Percentiles rank a stretch among this genome's conserved stretches.
Evolutionary conservation across 805 yeast genomes (phyloP).

Genomic region (Naumovozyma baii): DNA sequence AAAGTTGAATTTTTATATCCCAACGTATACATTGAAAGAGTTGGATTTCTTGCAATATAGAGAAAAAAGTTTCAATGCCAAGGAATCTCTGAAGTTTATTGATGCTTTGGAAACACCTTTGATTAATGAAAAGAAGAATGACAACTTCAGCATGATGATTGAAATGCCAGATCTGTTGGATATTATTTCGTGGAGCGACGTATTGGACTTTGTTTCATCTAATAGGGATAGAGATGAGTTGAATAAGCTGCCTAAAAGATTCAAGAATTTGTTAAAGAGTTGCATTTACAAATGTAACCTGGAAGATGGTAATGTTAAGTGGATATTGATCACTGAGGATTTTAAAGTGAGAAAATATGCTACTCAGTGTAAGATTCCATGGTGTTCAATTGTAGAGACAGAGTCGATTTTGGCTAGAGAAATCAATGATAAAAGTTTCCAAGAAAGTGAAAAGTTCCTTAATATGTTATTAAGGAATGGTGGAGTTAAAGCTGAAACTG

Average conservation of each 20-base stretch:
- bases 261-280: slow-evolving; percentile 46
- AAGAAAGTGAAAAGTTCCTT: slow-evolving; percentile 18
- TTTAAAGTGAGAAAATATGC: slow-evolving; percentile 44
- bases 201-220: slow-evolving; percentile 5
- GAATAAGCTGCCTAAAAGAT: slow-evolving; percentile 39
- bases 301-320: slow-evolving; percentile 34
- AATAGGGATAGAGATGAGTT: slow-evolving; percentile 6
- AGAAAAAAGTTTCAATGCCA: slow-evolving; percentile 52
- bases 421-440: slow-evolving; percentile 18
- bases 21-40: slow-evolving; percentile 43
- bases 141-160: slow-evolving; percentile 25
- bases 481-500: slow-evolving; percentile 13
- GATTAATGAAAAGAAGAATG: slow-evolving; percentile 4
- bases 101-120: slow-evolving; percentile 30
- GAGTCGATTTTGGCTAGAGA: slow-evolving; percentile 21
- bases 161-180: slow-evolving; percentile 40
- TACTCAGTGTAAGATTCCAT: slow-evolving; percentile 44
- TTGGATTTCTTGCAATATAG: slow-evolving; percentile 49
- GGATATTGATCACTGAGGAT: slow-evolving; percentile 60
- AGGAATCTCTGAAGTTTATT: slow-evolving; percentile 53
- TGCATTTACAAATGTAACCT: slow-evolving; percentile 45
- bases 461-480: slow-evolving; percentile 15
- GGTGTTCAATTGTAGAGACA: slow-evolving; percentile 28
- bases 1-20: slow-evolving; percentile 42
- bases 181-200: slow-evolving; percentile 20